Conservation (phyloP, 2,329 filamentous ascomycete species). For the Talaromyces sp. region DNA sequence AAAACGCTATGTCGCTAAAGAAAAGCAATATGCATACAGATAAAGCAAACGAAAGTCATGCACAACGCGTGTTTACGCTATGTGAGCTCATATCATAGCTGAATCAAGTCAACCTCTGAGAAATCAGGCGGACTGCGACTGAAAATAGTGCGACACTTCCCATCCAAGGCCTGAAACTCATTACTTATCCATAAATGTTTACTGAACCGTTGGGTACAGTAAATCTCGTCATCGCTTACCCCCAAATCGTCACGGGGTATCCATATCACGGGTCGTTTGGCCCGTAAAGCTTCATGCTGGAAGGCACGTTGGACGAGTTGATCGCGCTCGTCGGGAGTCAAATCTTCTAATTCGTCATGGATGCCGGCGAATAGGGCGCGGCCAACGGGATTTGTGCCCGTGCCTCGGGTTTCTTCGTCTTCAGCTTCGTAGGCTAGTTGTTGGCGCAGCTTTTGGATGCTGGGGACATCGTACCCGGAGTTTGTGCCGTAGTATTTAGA, state of each 20-base stretch:
- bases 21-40: background rate
- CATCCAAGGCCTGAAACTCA: conserved; percentile 82
- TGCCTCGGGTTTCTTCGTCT: conserved; percentile 67
- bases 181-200: conserved; percentile 89
- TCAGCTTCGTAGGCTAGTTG: conserved; percentile 51
- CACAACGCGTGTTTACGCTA: background rate
- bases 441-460: conserved; percentile 33
- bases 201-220: conserved; percentile 69
- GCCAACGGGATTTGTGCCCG: conserved; percentile 57
- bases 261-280: conserved; percentile 84
- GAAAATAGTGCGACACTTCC: conserved; percentile 77
- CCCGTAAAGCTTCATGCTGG: conserved; percentile 80
- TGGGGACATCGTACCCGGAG: conserved; percentile 32
- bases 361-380: conserved; percentile 82
- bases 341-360: conserved; percentile 89
- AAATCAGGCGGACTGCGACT: conserved; percentile 84
- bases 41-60: background rate
- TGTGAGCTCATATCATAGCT: conserved; percentile 55
- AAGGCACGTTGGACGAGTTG: conserved; percentile 82
- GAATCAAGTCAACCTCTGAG: conserved; percentile 81
- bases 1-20: background rate
- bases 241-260: conserved; percentile 87
- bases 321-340: conserved; percentile 86
- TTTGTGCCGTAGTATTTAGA: conserved; percentile 40
- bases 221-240: conserved; percentile 86